Base-by-base conservation (phyloP, 2,329 filamentous ascomycete genomes). In the Xylariaceae sp. region DNA sequence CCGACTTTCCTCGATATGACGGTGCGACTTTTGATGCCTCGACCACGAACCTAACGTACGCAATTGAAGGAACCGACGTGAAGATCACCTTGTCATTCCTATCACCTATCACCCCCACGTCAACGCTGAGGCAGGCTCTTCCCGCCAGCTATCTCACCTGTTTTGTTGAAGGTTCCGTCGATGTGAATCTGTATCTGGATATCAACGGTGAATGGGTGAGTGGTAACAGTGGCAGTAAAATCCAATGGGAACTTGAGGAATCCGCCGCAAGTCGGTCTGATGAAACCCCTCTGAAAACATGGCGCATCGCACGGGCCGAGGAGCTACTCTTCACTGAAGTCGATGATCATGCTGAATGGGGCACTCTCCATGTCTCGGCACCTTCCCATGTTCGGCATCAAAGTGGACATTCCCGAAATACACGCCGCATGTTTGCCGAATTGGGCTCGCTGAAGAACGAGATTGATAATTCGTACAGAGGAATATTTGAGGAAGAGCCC, bases 121-220 rank as follows among this genome's bases (percentile, higher is more conserved):
- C 89, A 58, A 92, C 89, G 51, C 77, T 92, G 67, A 82, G 89
- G 64, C 89, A 93, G 76, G 86, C 88, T 13, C 83, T 94, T 37
- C 91, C 91, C n/a, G 90, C 90, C 9, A 86, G 87, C 30, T 95
- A 95, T 71, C 70, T 95, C 62, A 88, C 84, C 4, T 79, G 93
- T 47, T 75, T 86, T 68, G 88, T 89, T 10, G 80, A 86, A 61
- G 90, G 89, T 4, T 78, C 78, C 63, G 82, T 87, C 54, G 78
- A 87, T 62, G 75, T 89, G 10, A 81, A 85, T 68, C 69, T 87
- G 53, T 89, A 89, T 67, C 74, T 87, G 60, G 87, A 90, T 69
- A 66, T 89, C 56, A 88, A 89, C 67, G 87, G 87, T 6, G 86
- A 92, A 70, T 96, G 90, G 90, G 88, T 91, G 61, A 94, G 88